Base-by-base conservation (phyloP, 2,329 filamentous ascomycete species). In the Penicillium expansum region DNA sequence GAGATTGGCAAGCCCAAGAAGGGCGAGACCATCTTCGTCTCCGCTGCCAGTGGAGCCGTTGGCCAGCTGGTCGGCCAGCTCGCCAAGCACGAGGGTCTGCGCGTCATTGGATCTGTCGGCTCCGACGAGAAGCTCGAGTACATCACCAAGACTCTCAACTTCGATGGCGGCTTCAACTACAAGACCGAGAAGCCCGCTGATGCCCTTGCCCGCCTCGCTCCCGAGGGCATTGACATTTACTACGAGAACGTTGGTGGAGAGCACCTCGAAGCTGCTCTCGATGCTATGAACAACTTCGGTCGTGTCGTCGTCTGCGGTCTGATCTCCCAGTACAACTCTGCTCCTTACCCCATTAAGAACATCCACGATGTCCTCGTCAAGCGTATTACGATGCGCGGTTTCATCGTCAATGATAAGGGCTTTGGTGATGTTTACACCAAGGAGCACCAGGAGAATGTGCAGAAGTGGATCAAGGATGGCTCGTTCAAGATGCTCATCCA, bases 21-120 rank as follows among this genome's bases (percentile, higher is more conserved):
- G 75, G 88, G 87, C 42, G 87, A 92, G 75, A 92, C 89, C 38
- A 91, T 96, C 69, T 91, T 93, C 74, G 82, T 96, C 64, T 89
- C 86, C 56, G 87, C 89, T 3, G 91, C 91, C 0, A 88, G 87
- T 4, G 91, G 91, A 30, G 90, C 90, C 1, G 91, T 95, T 3
- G 91, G 91, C 4, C 88, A 92, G 74, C 72, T 94, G 8, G 91
- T 94, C 20, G 91, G 91, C 6, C 91, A 94, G 76, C 76, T 95
- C 43, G 90, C 90, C 59, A 93, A 93, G 82, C 84, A 86, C 59
- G 87, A 92, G 73, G 91, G 91, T 2, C 75, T 94, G 56, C 86
- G 76, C 43, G 91, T 95, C 39, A 87, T 95, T 61, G 91, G 91
- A 18, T 90, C 86, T 50, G 90, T 91, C 11, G 91, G 91, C 3